A percentile compares a stretch with the other conserved stretches of the same genome.
phyloP scores from a whole-genome alignment of 78 protist genomes.

The Carpediemonas membranifera region DNA sequence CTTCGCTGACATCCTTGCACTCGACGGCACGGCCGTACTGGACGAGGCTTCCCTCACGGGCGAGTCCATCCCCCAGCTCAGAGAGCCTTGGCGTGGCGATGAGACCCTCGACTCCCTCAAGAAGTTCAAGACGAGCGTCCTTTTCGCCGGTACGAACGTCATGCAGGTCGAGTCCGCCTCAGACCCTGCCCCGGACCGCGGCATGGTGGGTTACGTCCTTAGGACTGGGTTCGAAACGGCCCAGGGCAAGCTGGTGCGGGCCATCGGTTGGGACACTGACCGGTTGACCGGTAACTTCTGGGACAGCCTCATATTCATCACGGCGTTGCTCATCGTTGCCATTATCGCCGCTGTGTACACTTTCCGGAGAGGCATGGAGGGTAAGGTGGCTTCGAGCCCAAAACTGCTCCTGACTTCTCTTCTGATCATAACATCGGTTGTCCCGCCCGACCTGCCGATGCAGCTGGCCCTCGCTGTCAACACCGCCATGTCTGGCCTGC shows the following conservation, averaged over 20 bases:
- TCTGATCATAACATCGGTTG: slow-evolving; percentile 82
- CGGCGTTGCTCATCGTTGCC: neutral
- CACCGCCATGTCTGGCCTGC: slow-evolving; percentile 20
- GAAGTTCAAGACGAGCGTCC: neutral
- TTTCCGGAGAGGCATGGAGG: neutral
- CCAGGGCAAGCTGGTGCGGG: neutral
- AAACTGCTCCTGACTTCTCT: slow-evolving; percentile 73
- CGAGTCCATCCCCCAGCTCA: slow-evolving; percentile 71
- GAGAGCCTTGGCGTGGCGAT: neutral
- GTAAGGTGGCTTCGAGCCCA: neutral
- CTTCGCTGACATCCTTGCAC: slow-evolving; percentile 73
- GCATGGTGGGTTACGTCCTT: neutral
- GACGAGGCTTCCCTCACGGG: slow-evolving; percentile 96
- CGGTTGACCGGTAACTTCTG: neutral
- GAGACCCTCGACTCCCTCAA: neutral
- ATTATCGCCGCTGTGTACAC: slow-evolving; percentile 4
- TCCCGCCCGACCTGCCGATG: slow-evolving; percentile 99
- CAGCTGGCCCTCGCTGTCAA: slow-evolving; percentile 79
- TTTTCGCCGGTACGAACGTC: slow-evolving; percentile 24
- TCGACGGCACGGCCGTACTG: slow-evolving; percentile 78
- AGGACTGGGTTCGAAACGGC: neutral
- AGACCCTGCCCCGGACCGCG: neutral
- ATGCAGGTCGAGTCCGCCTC: neutral
- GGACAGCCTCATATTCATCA: neutral
- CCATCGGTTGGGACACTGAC: neutral